phyloP scores from a whole-genome alignment of 257 asterid genomes.

The Przewalskia tangutica region DNA sequence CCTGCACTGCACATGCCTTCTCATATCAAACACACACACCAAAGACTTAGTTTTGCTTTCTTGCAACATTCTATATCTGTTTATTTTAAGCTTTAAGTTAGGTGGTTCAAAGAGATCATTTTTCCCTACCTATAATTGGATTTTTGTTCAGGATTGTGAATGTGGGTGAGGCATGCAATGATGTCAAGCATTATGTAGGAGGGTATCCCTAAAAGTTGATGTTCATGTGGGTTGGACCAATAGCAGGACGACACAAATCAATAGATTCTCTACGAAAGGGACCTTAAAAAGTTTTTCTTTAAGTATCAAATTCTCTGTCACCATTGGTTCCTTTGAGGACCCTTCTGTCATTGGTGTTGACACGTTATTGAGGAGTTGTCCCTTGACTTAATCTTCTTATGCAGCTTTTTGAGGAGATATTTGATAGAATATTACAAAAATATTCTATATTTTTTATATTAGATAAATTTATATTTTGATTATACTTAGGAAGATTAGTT shows the following conservation, averaged over 20 bases:
- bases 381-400: neutral
- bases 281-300: neutral
- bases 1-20: neutral
- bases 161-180: constrained; percentile 26
- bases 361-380: neutral
- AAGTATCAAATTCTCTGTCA: neutral
- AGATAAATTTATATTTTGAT: no score
- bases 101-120: constrained; percentile 5
- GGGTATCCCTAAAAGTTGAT: neutral
- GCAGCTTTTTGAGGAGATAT: neutral
- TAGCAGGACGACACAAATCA: neutral
- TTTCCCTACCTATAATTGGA: neutral
- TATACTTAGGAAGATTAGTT: no score
- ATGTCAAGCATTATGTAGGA: constrained; percentile 7
- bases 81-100: constrained; percentile 5
- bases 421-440: neutral
- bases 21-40: constrained; percentile 7
- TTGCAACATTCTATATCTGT: constrained; percentile 7
- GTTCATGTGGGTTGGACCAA: neutral
- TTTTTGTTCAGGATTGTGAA: constrained; percentile 2
- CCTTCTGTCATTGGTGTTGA: neutral
- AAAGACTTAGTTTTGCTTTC: neutral
- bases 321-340: constrained; percentile 10
- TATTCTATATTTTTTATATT: no score
- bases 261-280: neutral